These are phyloP conservation scores for Camellia lanceoleosa DNA, from an alignment of 148 eudicot genomes.

Conservation along the genomic window DNA sequence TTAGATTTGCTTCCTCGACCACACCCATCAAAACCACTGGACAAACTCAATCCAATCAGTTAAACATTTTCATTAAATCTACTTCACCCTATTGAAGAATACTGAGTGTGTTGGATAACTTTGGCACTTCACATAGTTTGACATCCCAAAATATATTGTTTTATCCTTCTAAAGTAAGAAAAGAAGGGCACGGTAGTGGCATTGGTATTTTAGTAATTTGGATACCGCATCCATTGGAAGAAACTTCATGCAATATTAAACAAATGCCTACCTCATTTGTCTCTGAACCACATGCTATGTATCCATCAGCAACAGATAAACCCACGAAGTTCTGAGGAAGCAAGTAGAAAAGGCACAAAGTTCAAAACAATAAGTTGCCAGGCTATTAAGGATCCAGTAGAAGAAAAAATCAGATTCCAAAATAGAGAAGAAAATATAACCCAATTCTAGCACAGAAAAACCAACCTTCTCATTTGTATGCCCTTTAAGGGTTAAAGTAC, in stretches of 20 bases:
- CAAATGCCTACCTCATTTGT: constrained; percentile 65
- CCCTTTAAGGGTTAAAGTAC: constrained; percentile 65
- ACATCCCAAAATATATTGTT: neutral
- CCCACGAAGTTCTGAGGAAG: constrained; percentile 86
- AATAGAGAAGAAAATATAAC: neutral
- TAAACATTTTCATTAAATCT: too few species aligned
- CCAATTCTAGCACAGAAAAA: neutral
- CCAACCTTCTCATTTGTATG: constrained; percentile 91
- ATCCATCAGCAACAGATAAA: constrained; percentile 78
- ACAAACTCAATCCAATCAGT: too few species aligned
- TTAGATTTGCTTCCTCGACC: too few species aligned
- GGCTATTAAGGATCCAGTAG: neutral
- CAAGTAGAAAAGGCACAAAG: constrained; percentile 17
- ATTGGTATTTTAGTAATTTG: neutral
- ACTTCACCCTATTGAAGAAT: too few species aligned
- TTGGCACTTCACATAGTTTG: neutral
- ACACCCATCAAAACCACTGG: too few species aligned
- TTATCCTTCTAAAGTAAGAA: constrained; percentile 1
- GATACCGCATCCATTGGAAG: neutral
- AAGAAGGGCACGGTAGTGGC: too few species aligned
- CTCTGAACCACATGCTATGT: constrained; percentile 91
- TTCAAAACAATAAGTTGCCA: constrained; percentile 9
- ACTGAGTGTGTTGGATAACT: neutral
- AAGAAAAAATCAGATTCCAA: neutral
- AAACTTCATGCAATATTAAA: neutral